Evolutionary conservation across 2,329 filamentous ascomycete genomes (phyloP), one percentile per base, ranked within the genome.

Genomic region (Fusarium buxicola): DNA sequence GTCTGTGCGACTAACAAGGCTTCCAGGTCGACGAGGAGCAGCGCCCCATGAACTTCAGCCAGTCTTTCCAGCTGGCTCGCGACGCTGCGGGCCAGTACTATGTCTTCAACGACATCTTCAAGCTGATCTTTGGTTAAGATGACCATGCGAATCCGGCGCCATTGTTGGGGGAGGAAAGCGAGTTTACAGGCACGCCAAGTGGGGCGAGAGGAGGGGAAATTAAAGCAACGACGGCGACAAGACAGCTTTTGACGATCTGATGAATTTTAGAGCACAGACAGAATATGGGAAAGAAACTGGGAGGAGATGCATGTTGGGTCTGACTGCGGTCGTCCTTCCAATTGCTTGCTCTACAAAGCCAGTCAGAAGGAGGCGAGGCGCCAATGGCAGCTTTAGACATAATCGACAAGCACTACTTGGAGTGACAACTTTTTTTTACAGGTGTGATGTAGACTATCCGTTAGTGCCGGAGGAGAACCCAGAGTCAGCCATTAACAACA

Each of bases 81-180:
- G 90, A 92, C 52, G 78, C 78, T 46, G 77, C 30, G 25, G 89
- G 88, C 70, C 88, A 84, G 79, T 97, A 90, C 83, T 97, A 87
- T 77, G 91, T 98, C 75, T 89, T 89, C 82, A 97, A 98, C 84
- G 94, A 98, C 78, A 81, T 98, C 76, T 98, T 98, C 88, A 92
- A 92, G 80, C 86, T 98, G 62, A 86, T 97, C 69, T 94, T 91
- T 79, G 83, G 79, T 74, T 86, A 81, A 64, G 53, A 45, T n/a
- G 35, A 16, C 43, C 18, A 41, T 49, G 8, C 27, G 18, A 43
- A 31, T 39, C 28, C 21, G 10, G 38, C 32, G 52, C 40, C 35
- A 28, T 58, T 44, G 53, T 31, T 50, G 31, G 36, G 34, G 18
- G 16, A 31, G 25, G 55, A 51, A 40, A 60, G 44, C 30, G 50